Evolutionary conservation across 805 yeast species (phyloP).

Genomic region (Millerozyma acaciae): DNA sequence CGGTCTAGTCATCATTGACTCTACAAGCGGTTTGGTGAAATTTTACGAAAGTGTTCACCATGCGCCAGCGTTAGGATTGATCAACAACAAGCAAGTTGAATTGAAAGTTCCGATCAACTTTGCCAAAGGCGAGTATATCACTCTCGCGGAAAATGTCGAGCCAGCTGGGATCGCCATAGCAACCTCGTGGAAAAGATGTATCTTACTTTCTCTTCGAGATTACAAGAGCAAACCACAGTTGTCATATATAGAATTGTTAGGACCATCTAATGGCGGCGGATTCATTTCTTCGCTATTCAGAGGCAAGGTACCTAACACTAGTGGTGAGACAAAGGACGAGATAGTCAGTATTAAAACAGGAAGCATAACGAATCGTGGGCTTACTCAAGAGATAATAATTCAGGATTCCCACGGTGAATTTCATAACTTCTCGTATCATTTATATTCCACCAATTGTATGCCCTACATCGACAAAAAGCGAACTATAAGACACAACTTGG

Average conservation of each 20-base stretch:
- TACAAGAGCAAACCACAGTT: conserved; percentile 57
- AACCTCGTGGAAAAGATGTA: conserved; percentile 65
- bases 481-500: conserved; percentile 31
- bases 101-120: conserved; percentile 35
- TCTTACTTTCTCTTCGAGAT: conserved; percentile 63
- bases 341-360: conserved; percentile 61
- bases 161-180: conserved; percentile 73
- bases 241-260: conserved; percentile 29
- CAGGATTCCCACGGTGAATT: conserved; percentile 46
- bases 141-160: conserved; percentile 55
- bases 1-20: conserved; percentile 66
- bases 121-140: conserved; percentile 50
- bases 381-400: conserved; percentile 37
- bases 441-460: conserved; percentile 24
- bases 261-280: conserved; percentile 9
- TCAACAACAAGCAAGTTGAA: conserved; percentile 42
- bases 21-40: conserved; percentile 52
- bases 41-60: conserved; percentile 74
- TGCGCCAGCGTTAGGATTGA: conserved; percentile 61
- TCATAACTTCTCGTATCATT: conserved; percentile 24
- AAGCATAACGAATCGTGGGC: conserved; percentile 46
- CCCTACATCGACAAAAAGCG: conserved; percentile 23
- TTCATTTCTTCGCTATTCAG: conserved; percentile 7
- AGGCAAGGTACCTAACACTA: conserved; percentile 1
- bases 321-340: conserved; percentile 32